Conservation (phyloP, 2,329 filamentous ascomycete genomes). For the Neodidymelliopsis sp. region DNA sequence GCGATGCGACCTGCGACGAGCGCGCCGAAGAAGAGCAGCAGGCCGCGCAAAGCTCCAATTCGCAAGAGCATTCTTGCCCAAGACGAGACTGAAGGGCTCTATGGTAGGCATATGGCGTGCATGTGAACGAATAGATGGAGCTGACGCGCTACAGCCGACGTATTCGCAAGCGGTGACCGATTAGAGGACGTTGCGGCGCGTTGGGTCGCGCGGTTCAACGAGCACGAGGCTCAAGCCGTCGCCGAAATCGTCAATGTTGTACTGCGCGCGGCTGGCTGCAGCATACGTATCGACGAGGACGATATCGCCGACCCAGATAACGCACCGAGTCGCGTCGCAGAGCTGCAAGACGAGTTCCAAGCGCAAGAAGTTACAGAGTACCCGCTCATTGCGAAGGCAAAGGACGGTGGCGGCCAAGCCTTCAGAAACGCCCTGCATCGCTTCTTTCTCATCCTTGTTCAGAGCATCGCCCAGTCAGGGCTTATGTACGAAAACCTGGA, state of each 20-base stretch:
- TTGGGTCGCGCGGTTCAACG: conserved; percentile 65
- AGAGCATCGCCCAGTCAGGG: conserved; percentile 81
- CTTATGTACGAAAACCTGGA: conserved; percentile 77
- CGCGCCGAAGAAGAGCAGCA: conserved; percentile 54
- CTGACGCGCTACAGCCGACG: conserved; percentile 56
- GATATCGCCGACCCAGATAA: conserved; percentile 93
- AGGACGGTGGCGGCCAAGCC: conserved; percentile 74
- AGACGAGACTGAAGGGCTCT: conserved; percentile 63
- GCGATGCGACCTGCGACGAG: conserved; percentile 60
- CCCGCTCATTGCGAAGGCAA: conserved; percentile 83
- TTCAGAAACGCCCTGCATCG: conserved; percentile 80
- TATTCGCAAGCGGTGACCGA: conserved; percentile 64
- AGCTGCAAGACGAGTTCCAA: conserved; percentile 89
- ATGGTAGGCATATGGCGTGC: conserved; percentile 52
- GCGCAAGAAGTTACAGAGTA: conserved; percentile 88
- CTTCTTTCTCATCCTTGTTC: conserved; percentile 81
- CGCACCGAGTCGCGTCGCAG: conserved; percentile 76
- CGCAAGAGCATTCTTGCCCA: conserved; percentile 59
- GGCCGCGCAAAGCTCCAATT: conserved; percentile 57
- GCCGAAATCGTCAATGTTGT: conserved; percentile 69
- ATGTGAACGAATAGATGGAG: neutral
- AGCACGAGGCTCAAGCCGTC: conserved; percentile 62
- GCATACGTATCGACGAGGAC: conserved; percentile 77
- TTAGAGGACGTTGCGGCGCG: conserved; percentile 64
- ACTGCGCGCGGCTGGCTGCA: conserved; percentile 77